Evolutionary conservation across 305 asterid genomes (phyloP).

Genomic region (Plantago rigida): DNA sequence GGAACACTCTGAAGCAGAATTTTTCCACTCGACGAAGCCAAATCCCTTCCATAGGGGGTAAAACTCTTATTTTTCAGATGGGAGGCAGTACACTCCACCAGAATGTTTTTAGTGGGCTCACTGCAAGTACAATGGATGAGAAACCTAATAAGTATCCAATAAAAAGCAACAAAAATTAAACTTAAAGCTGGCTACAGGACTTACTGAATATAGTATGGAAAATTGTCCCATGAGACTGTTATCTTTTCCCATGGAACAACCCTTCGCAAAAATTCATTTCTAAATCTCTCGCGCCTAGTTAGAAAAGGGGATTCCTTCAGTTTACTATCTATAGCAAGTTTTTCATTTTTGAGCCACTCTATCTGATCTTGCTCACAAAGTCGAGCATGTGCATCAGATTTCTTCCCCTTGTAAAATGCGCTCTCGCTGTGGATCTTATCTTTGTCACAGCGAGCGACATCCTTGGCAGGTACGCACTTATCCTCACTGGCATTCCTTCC

Average conservation of each 20-base stretch:
- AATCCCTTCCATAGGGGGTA: constrained; percentile 58
- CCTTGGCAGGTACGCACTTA: constrained; percentile 41
- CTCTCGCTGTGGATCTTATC: constrained; percentile 38
- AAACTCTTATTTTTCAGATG: constrained; percentile 70
- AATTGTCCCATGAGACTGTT: constrained; percentile 80
- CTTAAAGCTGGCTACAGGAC: constrained; percentile 25
- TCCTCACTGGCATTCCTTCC: constrained; percentile 80
- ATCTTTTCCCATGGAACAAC: constrained; percentile 89
- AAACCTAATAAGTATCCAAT: constrained; percentile 25
- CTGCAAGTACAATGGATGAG: constrained; percentile 41
- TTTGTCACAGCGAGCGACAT: constrained; percentile 40
- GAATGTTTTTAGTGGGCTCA: constrained; percentile 58
- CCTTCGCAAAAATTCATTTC: constrained; percentile 71
- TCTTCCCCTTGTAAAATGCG: constrained; percentile 27
- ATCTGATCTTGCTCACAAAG: constrained; percentile 87
- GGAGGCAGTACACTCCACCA: constrained; percentile 83
- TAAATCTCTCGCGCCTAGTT: constrained; percentile 60
- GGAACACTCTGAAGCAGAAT: constrained; percentile 79
- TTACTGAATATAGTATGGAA: constrained; percentile 82
- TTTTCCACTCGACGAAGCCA: constrained; percentile 79
- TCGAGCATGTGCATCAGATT: constrained; percentile 65
- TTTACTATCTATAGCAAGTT: constrained; percentile 67
- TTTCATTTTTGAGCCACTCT: constrained; percentile 83
- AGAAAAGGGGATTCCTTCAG: constrained; percentile 83
- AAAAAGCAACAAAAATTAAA: constrained; percentile 22